Evolutionary conservation across 768 basidiomycete genomes (phyloP).

Genomic region (Filobasidium wieringae): DNA sequence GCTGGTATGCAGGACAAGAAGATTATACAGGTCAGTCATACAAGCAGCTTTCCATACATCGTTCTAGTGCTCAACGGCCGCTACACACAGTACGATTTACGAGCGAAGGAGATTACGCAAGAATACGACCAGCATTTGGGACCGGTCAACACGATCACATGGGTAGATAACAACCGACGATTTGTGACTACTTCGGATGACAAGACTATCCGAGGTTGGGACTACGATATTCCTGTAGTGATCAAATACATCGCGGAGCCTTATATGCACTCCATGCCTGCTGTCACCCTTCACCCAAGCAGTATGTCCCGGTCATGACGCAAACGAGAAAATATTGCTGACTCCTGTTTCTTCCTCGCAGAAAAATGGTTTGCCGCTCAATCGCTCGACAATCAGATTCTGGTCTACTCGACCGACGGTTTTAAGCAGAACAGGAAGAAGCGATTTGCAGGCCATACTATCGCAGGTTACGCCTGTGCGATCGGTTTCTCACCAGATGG

Average conservation of each 20-base stretch:
- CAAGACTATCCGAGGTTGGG: conserved; percentile 98
- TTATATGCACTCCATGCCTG: conserved; percentile 99
- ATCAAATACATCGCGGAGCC: conserved; percentile 99
- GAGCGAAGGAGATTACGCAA: conserved; percentile 87
- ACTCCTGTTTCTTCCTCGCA: conserved; percentile 23
- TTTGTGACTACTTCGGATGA: conserved; percentile 98
- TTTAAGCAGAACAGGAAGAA: conserved; percentile 99
- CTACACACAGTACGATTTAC: conserved; percentile 70
- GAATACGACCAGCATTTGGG: conserved; percentile 98
- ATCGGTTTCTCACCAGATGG: conserved; percentile 97
- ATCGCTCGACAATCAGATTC: conserved; percentile 94
- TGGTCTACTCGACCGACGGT: conserved; percentile 93
- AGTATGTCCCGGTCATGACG: conserved; percentile 49
- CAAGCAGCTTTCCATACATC: no score
- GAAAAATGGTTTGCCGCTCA: conserved; percentile 97
- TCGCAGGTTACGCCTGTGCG: conserved; percentile 93
- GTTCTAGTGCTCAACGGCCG: no score
- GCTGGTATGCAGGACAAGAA: conserved; percentile 99
- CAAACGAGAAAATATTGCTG: not conserved
- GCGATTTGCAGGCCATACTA: conserved; percentile 90
- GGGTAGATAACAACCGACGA: conserved; percentile 92
- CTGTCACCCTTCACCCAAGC: conserved; percentile 87
- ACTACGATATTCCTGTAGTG: conserved; percentile 97
- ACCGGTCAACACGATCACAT: conserved; percentile 96
- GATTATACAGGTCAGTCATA: conserved; percentile 71